Percentiles rank a stretch among this genome's conserved stretches.
Conservation (phyloP, 2,329 filamentous ascomycete species). For the Xylariaceae sp. region DNA sequence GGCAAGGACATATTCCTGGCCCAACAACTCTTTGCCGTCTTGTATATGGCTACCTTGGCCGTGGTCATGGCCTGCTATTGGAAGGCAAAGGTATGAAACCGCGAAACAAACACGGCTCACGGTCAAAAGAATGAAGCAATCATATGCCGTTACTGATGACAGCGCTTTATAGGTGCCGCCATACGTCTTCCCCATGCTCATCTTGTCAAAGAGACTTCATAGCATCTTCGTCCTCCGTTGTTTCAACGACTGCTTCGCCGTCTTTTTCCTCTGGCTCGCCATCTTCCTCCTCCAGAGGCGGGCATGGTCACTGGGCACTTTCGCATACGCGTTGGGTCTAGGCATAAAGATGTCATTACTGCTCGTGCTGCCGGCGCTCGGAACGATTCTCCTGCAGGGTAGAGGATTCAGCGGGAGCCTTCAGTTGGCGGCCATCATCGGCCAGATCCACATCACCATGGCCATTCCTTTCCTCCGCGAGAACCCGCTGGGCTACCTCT, state of each 20-base stretch:
- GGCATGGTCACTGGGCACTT: constrained; percentile 65
- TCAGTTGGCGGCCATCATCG: constrained; percentile 64
- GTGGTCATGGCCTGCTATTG: constrained; percentile 81
- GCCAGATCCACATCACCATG: constrained; percentile 67
- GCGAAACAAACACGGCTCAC: constrained; percentile 6
- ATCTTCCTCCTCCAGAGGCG: constrained; percentile 72
- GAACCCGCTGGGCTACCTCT: constrained; percentile 67
- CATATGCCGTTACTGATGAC: not conserved
- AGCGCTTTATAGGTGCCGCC: constrained; percentile 60
- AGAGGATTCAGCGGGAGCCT: constrained; percentile 62
- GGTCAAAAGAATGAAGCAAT: not conserved
- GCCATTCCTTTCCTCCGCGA: constrained; percentile 62
- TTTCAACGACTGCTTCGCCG: constrained; percentile 93
- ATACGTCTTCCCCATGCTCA: constrained; percentile 78
- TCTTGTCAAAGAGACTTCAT: constrained; percentile 87
- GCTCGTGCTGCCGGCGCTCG: constrained; percentile 75
- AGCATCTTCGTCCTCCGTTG: constrained; percentile 88
- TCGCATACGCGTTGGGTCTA: constrained; percentile 71
- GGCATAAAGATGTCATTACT: constrained; percentile 95
- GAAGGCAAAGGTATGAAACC: constrained; percentile 58
- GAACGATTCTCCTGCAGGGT: constrained; percentile 67
- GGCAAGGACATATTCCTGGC: constrained; percentile 72
- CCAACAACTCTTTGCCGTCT: constrained; percentile 73
- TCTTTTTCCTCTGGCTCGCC: constrained; percentile 76
- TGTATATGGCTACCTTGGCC: constrained; percentile 72